phyloP scores from a whole-genome alignment of 306 rosid genomes.

The Cyclanthera cordifolia region DNA sequence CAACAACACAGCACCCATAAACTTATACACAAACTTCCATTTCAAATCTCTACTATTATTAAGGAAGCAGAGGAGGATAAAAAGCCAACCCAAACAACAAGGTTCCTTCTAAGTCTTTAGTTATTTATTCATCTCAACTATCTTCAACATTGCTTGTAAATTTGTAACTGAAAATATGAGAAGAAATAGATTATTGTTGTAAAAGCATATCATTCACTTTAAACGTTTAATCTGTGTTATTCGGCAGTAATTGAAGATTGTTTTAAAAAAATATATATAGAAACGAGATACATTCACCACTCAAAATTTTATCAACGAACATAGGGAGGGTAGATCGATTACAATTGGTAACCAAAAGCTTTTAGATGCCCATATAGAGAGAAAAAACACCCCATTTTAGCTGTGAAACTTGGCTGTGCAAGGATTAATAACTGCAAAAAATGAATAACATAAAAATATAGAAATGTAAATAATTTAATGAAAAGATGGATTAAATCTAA shows the following conservation, averaged over 20 bases:
- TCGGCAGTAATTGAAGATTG: not conserved
- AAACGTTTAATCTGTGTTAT: not conserved
- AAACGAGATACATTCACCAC: not conserved
- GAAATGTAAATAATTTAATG: not conserved
- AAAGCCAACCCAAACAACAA: not conserved
- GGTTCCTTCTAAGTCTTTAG: not conserved
- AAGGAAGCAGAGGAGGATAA: not conserved
- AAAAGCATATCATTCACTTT: not conserved
- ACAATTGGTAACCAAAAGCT: not conserved
- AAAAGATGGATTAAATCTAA: too few relatives aligned
- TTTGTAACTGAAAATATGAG: not conserved
- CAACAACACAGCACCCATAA: not conserved
- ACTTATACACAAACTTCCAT: not conserved
- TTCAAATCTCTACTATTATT: not conserved
- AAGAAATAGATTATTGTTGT: not conserved
- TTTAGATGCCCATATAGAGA: not conserved
- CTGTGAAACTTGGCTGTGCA: not conserved
- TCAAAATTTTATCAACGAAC: not conserved
- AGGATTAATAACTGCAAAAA: not conserved
- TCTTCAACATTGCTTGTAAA: conserved; percentile 12
- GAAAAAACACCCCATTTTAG: conserved; percentile 5
- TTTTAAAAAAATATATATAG: not conserved
- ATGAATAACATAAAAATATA: not conserved
- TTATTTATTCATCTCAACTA: conserved; percentile 1
- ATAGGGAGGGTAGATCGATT: too few relatives aligned